Base-by-base conservation (phyloP, 2,329 filamentous ascomycete species). In the Colletotrichum eleusines region DNA sequence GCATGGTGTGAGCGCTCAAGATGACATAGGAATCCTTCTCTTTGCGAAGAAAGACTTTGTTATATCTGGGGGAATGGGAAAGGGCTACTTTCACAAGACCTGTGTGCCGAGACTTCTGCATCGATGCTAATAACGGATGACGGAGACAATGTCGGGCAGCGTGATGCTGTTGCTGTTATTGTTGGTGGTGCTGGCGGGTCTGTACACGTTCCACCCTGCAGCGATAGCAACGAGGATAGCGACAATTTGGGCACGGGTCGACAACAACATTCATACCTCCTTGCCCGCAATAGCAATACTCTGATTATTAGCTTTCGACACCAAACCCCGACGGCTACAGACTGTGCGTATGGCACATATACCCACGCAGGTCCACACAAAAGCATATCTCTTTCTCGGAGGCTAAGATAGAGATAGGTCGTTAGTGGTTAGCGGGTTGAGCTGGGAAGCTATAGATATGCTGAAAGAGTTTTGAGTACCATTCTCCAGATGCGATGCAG, bases 261-360 rank as follows among this genome's bases (percentile, higher is more conserved):
- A 61, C 46, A 2, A 66, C 48, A 0, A 66, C 63, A 0, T 46
- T 61, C 63, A 66, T 66, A 1, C 63, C 55, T 4, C 55, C 20
- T 16, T 66, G 63, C 0, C 63, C 63, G 38, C 63, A 66, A 18
- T 35, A n/a, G 40, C 63, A 66, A 55, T 66, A 9, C 5, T 44
- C 9, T 33, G 11, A 33, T 55, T 8, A 28, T 63, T 23, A 38
- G 48, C 35, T 44, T 44, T 44, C 18, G 6, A 3, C 42, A 3
- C 18, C 42, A n/a, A 44, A 9, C 18, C 7, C 14, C 14, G 18
- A 20, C 40, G 35, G n/a, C 35, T 9, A 23, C 14, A 12, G 12
- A 23, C n/a, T 8, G 44, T 48, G 20, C 16, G 48, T 28, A 31
- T 28, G 14, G 12, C 48, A 50, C 38, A 28, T 23, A n/a, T 55